Evolutionary conservation across 768 basidiomycete genomes (phyloP).

Genomic region (Mycena capillaripes): DNA sequence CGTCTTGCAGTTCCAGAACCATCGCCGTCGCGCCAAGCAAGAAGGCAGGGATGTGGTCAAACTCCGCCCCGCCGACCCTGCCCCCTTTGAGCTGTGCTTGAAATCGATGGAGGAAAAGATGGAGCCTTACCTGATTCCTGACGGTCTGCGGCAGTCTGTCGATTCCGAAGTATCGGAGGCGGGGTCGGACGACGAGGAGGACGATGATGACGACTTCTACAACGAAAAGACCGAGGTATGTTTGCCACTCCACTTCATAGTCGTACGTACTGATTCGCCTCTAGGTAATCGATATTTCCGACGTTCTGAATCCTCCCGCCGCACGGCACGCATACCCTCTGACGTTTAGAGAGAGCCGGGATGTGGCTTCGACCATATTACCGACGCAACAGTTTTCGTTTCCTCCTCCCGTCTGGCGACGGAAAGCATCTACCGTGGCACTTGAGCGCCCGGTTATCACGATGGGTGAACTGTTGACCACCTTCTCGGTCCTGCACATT

Average conservation of each 20-base stretch:
- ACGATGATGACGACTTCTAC: conserved; percentile 28
- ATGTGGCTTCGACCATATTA: conserved; percentile 2
- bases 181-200: conserved; percentile 34
- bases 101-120: conserved; percentile 44
- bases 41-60: conserved; percentile 44
- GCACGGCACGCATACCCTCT: conserved; percentile 42
- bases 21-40: conserved; percentile 55
- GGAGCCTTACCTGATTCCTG: conserved; percentile 42
- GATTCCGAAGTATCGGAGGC: conserved; percentile 33
- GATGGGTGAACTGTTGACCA: conserved; percentile 40
- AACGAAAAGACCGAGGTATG: conserved; percentile 24
- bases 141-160: conserved; percentile 22
- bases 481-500: conserved; percentile 32
- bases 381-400: conserved; percentile 38
- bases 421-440: conserved; percentile 38
- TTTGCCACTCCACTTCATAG: not conserved
- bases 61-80: conserved; percentile 32
- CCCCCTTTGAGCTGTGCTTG: conserved; percentile 41
- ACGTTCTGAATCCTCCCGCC: conserved; percentile 32
- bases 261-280: not conserved
- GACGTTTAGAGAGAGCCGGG: conserved; percentile 15
- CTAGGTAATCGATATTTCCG: conserved; percentile 19
- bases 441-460: not conserved
- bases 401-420: conserved; percentile 49
- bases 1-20: conserved; percentile 65